Evolutionary conservation across 2,329 filamentous ascomycete species (phyloP), one percentile per base, ranked within the genome.

Genomic region (Microcyclospora tardicrescens): DNA sequence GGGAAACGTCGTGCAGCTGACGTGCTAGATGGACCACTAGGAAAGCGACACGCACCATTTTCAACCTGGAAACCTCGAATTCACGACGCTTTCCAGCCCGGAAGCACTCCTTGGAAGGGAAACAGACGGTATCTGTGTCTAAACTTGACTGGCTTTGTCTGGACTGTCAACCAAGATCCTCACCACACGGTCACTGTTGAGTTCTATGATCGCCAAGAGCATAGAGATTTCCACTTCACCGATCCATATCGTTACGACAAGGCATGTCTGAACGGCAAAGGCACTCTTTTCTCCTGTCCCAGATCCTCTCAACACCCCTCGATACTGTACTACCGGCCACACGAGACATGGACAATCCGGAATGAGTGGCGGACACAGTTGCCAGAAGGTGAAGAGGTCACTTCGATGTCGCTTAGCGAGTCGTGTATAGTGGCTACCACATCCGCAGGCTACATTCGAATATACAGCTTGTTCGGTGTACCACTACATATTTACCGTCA

Each of bases 211-310:
- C 81, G 86, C 42, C 86, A 93, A 50, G 79, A 82, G 42, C 82
- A 94, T 58, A 75, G 89, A 35, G 86, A 96, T 59, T 95, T 95
- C 53, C 91, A 96, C 64, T 96, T 98, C 59, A 96, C 87, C 10
- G 91, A 98, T 57, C 89, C 86, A 1, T 95, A 86, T 57, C 71
- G 86, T 3, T 96, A 96, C 61, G 91, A 98, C 63, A 95, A 94
- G 61, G 89, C 91, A 14, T 96, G 89, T 54, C 68, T 98, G 5
- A 70, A 84, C 50, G 82, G 93, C 41, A 79, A 84, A 40, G 89
- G 91, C 12, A 73, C 85, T 0, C 70, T 94, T 1, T 95, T 95
- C 56, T 82, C 86, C 1, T 89, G 83, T 43, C 82, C 79, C 15
- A 77, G 84, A 1, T 61, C 62, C 8, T 72, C 76, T 27, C 68